Base-by-base conservation (phyloP, 2,329 filamentous ascomycete genomes). In the Diaporthe sp. region DNA sequence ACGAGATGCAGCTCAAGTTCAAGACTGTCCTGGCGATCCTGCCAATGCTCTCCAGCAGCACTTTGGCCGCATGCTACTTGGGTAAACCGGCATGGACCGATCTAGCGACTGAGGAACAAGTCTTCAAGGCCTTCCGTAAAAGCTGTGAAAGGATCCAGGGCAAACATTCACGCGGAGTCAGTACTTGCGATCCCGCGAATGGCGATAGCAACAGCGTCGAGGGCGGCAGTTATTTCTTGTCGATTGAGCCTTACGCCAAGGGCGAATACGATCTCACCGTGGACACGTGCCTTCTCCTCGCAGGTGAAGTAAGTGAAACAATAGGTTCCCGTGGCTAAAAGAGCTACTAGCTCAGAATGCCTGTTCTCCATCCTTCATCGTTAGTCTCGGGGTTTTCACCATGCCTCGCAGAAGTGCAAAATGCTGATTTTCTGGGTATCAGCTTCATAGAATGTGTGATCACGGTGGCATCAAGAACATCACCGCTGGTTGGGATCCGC, bases 351-450 rank as follows among this genome's bases (percentile, higher is more conserved):
- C 51, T 53, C 12, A 15, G 8, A 34, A 8, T 31, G 5, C 25
- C 8, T 55, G 12, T 17, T 7, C 4, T 19, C 42, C 42, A 19
- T 10, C 3, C 25, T 10, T 3, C 22, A 2, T 57, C 6, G 1
- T 10, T 17, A 1, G 15, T 34, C 4, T 19, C 4, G 4, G 15
- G 10, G 0, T 2, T 57, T 17, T 2, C 4, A 0, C 0, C 7
- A 6, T 4, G 12, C 25, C 25, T 57, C 3, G 7, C 25, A 22
- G 28, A 57, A 19, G 25, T 9, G 15, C 5, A 9, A 57, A 31
- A 19, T 19, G 28, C 53, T 57, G 17, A 34, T 15, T 31, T 10
- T 22, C 25, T 31, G 28, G 28, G 28, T 19, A 7, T 0, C 37
- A 61, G 34, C 4, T 61, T 7, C n/a, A 28, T 17, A 25, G 22